Conservation (phyloP, 805 yeast species). For the Metschnikowia proteae region DNA sequence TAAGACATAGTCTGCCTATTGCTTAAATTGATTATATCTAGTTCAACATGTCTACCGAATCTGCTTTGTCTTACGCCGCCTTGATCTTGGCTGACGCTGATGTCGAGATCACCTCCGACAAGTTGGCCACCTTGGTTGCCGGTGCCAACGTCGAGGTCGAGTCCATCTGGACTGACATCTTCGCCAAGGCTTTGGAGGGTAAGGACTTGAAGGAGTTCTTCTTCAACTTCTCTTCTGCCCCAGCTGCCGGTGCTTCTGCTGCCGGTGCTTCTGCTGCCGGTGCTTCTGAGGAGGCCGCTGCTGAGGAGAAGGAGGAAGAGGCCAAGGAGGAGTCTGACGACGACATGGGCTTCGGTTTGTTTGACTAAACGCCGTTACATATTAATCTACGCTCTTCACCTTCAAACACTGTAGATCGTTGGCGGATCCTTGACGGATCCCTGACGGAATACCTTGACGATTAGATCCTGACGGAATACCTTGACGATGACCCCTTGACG, state of each 20-base stretch:
- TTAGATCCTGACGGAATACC: no score
- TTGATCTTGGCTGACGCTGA: conserved; percentile 49
- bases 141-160: conserved; percentile 45
- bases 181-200: conserved; percentile 46
- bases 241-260: conserved; percentile 40
- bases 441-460: no score
- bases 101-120: conserved; percentile 44
- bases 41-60: conserved; percentile 46
- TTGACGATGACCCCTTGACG: no score
- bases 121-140: conserved; percentile 38
- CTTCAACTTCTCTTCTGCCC: conserved; percentile 46
- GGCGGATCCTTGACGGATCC: background rate
- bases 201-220: conserved; percentile 46
- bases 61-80: conserved; percentile 50
- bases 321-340: conserved; percentile 48
- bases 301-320: conserved; percentile 26
- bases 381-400: background rate
- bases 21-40: conserved; percentile 51
- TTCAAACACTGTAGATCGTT: background rate
- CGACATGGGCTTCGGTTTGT: conserved; percentile 95
- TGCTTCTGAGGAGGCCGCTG: conserved; percentile 35
- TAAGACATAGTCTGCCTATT: conserved; percentile 47
- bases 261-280: conserved; percentile 35
- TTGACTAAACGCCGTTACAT: conserved; percentile 64
- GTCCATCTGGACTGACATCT: conserved; percentile 46